These are phyloP conservation scores for Sporisorium graminicola DNA, from an alignment of 1,284 basidiomycete species.

Conservation along the genomic window DNA sequence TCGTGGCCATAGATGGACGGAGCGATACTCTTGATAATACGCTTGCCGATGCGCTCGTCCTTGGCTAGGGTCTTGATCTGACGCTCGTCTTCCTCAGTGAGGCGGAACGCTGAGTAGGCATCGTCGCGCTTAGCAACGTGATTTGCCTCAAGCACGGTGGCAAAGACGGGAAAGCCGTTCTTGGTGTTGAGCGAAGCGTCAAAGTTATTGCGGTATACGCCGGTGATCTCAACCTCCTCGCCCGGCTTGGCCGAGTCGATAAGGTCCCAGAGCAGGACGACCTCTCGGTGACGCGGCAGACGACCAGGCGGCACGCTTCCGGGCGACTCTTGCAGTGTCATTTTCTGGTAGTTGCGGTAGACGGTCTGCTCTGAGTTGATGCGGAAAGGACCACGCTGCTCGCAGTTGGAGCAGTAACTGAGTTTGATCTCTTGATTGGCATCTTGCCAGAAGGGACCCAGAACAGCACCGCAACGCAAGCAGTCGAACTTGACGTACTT, in stretches of 20 bases:
- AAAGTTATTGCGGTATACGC: slow-evolving; percentile 98
- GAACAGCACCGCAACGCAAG: slow-evolving; percentile 80
- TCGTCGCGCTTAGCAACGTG: slow-evolving; percentile 88
- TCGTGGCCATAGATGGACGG: slow-evolving; percentile 99
- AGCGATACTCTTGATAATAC: slow-evolving; percentile 97
- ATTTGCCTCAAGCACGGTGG: slow-evolving; percentile 97
- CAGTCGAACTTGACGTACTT: slow-evolving; percentile 99
- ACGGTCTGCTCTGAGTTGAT: slow-evolving; percentile 99
- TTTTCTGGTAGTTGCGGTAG: slow-evolving; percentile 98
- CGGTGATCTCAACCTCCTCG: slow-evolving; percentile 93
- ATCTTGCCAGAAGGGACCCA: slow-evolving; percentile 98
- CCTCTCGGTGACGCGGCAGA: slow-evolving; percentile 93
- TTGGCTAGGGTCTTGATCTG: slow-evolving; percentile 86
- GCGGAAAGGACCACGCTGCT: slow-evolving; percentile 91
- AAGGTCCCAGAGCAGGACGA: slow-evolving; percentile 95
- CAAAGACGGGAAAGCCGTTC: slow-evolving; percentile 99
- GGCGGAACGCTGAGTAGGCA: slow-evolving; percentile 90
- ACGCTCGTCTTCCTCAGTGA: slow-evolving; percentile 96
- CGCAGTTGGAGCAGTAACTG: slow-evolving; percentile 86
- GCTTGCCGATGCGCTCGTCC: slow-evolving; percentile 93
- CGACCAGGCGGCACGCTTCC: slow-evolving; percentile 97
- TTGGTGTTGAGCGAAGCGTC: slow-evolving; percentile 97
- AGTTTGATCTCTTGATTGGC: slow-evolving; percentile 93
- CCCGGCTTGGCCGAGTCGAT: slow-evolving; percentile 98
- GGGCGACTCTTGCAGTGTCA: slow-evolving; percentile 99